Evolutionary conservation across 345 rosid genomes (phyloP), one percentile per base, ranked within the genome.

Genomic region (Brassica nigra): DNA sequence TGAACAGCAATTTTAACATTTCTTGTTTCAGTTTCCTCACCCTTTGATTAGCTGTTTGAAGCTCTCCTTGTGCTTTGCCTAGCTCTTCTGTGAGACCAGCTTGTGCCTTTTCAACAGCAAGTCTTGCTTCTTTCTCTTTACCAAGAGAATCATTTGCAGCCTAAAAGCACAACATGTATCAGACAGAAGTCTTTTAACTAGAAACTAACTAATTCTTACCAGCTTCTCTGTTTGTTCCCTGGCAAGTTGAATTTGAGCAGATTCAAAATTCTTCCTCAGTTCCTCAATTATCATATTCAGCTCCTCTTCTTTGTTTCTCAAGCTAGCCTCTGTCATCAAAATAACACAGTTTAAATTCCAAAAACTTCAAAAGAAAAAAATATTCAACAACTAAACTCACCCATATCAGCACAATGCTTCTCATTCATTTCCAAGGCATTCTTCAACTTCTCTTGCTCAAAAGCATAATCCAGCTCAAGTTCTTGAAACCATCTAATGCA

Each of bases 401-500:
- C 99, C 80, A 86, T 86, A 81, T 95, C 99, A 80, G 83, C 85
- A 52, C 93, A 92, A 85, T 82, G 87, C 79, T 84, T 87, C 88
- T 93, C 94, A 6, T 86, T 82, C 77, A 84, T 68, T 76, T 89
- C 91, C 88, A 91, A 78, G 6, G 88, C 88, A 81, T 73, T 88
- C 79, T 86, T 88, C 83, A 95, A 81, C 79, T 86, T 90, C 83
- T 91, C 96, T 74, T 88, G 98, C 84, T 95, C 96, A 67, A 86
- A 90, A 28, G 93, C 90, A 49, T 90, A 93, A 78, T 84, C 89
- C 57, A 88, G 87, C 84, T 95, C 99, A 4, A 90, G 90, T 81
- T 95, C 98, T 88, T 91, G 99, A 84, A 93, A 91, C 99, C 99
- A 95, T 84, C 84, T 95, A 68, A 95, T 84, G 82, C 99, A 95